Base-by-base conservation (phyloP, 2,329 filamentous ascomycete species). In the Fusarium abutilonis region DNA sequence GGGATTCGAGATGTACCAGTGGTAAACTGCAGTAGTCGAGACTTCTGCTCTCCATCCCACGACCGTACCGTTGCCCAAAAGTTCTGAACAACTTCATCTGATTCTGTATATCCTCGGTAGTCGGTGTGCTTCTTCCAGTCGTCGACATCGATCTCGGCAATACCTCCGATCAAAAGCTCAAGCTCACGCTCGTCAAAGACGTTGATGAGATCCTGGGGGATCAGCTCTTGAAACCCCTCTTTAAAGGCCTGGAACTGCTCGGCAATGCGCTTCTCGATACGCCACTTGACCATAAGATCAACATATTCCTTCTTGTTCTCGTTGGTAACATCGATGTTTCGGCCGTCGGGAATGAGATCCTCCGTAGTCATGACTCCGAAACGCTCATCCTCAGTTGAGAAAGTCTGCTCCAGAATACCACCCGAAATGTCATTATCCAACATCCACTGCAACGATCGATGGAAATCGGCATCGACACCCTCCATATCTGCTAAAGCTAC, bases 121-220 rank as follows among this genome's bases (percentile, higher is more conserved):
- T 99, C 95, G 42, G 95, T 99, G 80, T 99, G 95, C 83, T 99
- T 99, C 89, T 99, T 98, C 95, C 95, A 99, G 78, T 99, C 95
- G 59, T 99, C 95, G 14, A 99, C 94, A 73, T 99, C 95, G 69
- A 99, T 99, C 78, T 99, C 95, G n/a, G 95, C 95, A 70, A 99
- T 99, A 84, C 95, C 95, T 67, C 95, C 95, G 73, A 99, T 98
- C 68, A 99, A 84, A 68, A 99, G 80, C 78, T 99, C 95, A 43
- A 99, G 83, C 78, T 99, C 95, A 71, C 95, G 91, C 82, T 99
- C 95, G 73, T 99, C 95, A 72, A 99, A 99, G 36, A 99, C 95
- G 71, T 97, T 98, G 78, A 99, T 93, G 46, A 99, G 85, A 73
- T 99, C 95, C 52, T 93, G 88, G 3, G 95, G 95, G 58, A 99